These are phyloP conservation scores for Cyclostephanos invisitatus DNA, from an alignment of 108 stramenopile genomes.

Conservation along the genomic window DNA sequence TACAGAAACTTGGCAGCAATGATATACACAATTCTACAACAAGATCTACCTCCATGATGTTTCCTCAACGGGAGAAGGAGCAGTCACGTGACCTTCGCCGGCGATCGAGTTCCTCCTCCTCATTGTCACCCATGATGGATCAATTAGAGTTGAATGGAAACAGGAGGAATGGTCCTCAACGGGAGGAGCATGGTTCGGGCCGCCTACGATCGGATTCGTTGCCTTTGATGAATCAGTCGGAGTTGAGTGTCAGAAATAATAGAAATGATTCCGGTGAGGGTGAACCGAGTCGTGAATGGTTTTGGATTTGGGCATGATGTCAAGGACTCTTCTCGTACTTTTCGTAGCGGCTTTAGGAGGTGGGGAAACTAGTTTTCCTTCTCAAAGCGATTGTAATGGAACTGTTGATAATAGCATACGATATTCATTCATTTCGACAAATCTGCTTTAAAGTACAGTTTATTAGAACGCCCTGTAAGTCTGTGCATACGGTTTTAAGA, in stretches of 20 bases:
- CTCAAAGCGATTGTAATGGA: too few species aligned
- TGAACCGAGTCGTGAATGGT: conserved; percentile 39
- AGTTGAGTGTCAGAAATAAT: conserved; percentile 1
- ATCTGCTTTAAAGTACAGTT: too few species aligned
- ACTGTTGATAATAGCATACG: too few species aligned
- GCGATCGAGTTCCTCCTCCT: neutral
- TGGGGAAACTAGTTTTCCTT: too few species aligned
- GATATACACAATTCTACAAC: neutral
- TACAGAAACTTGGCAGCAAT: neutral
- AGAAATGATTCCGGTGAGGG: neutral
- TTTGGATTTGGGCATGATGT: conserved; percentile 44
- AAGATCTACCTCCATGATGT: conserved; percentile 3
- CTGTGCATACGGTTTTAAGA: too few species aligned
- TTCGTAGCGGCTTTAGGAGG: too few species aligned
- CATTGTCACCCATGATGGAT: neutral
- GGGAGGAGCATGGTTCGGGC: neutral
- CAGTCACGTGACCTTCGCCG: neutral
- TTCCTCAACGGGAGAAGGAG: neutral
- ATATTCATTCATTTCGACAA: too few species aligned
- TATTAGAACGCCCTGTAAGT: too few species aligned
- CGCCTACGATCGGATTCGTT: neutral
- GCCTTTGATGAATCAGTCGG: neutral
- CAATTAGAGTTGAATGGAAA: neutral
- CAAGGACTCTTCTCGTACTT: neutral
- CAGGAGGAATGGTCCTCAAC: neutral